phyloP scores from a whole-genome alignment of 371 early-diverging fungal species.

The Vairimorpha apis region DNA sequence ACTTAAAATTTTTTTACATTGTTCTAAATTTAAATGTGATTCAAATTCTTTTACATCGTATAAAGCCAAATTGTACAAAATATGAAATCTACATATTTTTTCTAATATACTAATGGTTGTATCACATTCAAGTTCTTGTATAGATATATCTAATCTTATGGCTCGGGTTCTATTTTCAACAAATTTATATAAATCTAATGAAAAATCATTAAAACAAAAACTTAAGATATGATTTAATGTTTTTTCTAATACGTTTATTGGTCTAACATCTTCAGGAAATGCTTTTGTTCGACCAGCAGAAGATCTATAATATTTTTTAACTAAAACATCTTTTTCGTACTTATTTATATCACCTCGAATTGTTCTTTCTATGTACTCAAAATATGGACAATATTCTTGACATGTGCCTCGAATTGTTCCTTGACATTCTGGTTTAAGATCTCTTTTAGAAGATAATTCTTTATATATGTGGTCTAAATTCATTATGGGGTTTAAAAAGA shows the following conservation, averaged over 20 bases:
- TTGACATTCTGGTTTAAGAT: not conserved
- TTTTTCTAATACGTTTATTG: conserved; percentile 68
- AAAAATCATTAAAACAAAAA: conserved; percentile 65
- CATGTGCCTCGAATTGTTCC: conserved; percentile 36
- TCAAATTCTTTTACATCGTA: conserved; percentile 68
- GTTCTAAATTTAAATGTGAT: conserved; percentile 75
- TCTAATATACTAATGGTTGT: conserved; percentile 71
- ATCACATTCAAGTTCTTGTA: conserved; percentile 71
- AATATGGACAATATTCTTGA: conserved; percentile 47
- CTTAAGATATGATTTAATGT: conserved; percentile 73
- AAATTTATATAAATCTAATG: conserved; percentile 71
- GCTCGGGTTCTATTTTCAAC: conserved; percentile 76
- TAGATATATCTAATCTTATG: conserved; percentile 70
- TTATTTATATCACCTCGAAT: conserved; percentile 42
- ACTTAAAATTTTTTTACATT: conserved; percentile 71
- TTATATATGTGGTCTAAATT: conserved; percentile 15
- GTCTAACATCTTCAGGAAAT: conserved; percentile 77
- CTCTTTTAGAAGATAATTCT: not conserved
- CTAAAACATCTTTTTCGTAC: conserved; percentile 61
- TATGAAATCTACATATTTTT: conserved; percentile 76
- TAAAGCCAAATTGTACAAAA: conserved; percentile 70
- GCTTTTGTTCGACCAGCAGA: conserved; percentile 78
- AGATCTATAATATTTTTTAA: conserved; percentile 75
- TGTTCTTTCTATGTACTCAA: conserved; percentile 47
- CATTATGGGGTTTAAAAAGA: not conserved